Base-by-base conservation (phyloP, 2,329 filamentous ascomycete genomes). In the Nannizziopsis barbatae region DNA sequence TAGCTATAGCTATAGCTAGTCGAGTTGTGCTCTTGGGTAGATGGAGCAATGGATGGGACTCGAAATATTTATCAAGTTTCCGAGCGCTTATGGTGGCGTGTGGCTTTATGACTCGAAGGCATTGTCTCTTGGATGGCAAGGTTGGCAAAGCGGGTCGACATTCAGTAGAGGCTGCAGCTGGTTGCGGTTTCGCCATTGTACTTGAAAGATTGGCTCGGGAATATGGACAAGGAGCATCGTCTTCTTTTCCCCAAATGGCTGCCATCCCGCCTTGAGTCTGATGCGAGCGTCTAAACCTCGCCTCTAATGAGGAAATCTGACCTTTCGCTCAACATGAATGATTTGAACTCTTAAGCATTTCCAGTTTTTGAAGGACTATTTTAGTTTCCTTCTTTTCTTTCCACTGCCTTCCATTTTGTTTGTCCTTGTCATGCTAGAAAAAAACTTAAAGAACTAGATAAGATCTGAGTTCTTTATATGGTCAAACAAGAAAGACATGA, bases 281-380 rank as follows among this genome's bases (percentile, higher is more conserved):
- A n/a, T 14, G 43, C 14, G 33, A 38, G 43, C 1, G 20, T 12
- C 11, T 38, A 18, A 37, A 22, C 20, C 27, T 46, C 12, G 14
- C 43, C 32, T 17, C 1, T n/a, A 35, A 38, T 7, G 14, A 22
- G 38, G 32, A 18, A 22, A 10, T 37, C 38, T 30, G 17, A 14
- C 22, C 43, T 46, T 46, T 46, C 33, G 15, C 18, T n/a, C 43
- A 11, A 46, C 43, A 46, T 17, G 18, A 38, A 15, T 46, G 30
- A 46, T 38, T 46, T 15, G 27, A 33, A 7, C 43, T 38, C 30
- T 46, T 46, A 36, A 46, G 43, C 2, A 46, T 5, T 38, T 46
- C 20, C 43, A 46, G 32, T 31, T 33, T 38, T 38, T 8, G 38
- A 46, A 32, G 33, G 27, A 12, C 42, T 30, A 44, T 14, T 15